Percentiles rank a stretch among this genome's conserved stretches.
phyloP scores from a whole-genome alignment of 176 grass and related monocot species.

The Avena sativa region DNA sequence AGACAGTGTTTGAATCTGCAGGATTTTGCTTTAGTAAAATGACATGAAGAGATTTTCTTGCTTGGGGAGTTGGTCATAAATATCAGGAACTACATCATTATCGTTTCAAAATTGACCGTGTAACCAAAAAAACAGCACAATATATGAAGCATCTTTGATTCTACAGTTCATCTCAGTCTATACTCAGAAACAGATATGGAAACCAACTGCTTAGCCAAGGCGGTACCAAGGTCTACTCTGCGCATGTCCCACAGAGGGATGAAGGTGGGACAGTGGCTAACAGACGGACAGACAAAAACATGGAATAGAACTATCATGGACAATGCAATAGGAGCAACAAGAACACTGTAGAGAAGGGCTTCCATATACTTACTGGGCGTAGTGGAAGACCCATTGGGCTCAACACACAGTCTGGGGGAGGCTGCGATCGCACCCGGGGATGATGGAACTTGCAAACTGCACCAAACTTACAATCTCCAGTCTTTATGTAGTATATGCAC shows the following conservation, averaged over 20 bases:
- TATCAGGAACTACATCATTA: not conserved
- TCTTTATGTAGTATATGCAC: constrained; percentile 99
- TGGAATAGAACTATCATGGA: constrained; percentile 3
- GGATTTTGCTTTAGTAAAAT: constrained; percentile 16
- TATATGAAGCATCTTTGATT: not conserved
- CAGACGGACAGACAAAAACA: not conserved
- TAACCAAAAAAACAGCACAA: not conserved
- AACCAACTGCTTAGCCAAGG: constrained; percentile 3
- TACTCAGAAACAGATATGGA: not conserved
- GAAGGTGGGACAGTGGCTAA: not conserved
- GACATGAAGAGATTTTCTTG: not conserved
- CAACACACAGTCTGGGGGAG: constrained; percentile 83
- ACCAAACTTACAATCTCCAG: constrained; percentile 99
- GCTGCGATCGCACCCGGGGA: constrained; percentile 74
- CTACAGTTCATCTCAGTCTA: constrained; percentile 1
- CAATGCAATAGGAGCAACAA: constrained; percentile 15
- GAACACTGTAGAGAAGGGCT: not conserved
- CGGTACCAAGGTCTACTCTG: no score
- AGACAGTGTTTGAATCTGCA: not conserved
- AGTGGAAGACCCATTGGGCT: constrained; percentile 95
- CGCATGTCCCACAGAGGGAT: not conserved
- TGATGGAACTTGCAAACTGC: constrained; percentile 97
- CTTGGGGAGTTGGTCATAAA: not conserved
- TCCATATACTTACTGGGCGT: constrained; percentile 68
- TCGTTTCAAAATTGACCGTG: not conserved